Percentiles rank a stretch among this genome's conserved stretches.
phyloP scores from a whole-genome alignment of 495 filamentous ascomycete genomes.

The Mycothermus thermophilus region DNA sequence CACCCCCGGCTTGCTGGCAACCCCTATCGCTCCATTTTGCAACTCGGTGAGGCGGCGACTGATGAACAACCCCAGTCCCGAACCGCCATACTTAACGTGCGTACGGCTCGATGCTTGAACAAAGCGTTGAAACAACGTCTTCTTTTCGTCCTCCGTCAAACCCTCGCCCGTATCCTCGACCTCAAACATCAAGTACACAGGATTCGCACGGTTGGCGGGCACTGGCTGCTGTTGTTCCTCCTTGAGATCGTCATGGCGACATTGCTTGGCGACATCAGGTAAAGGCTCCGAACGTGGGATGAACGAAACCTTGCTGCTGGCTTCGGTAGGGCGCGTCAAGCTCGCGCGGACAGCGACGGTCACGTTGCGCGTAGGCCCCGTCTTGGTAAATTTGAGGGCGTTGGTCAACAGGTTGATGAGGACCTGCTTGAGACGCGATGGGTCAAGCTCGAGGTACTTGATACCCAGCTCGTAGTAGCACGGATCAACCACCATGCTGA shows the following conservation, averaged over 20 bases:
- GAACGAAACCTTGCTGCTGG: slow-evolving; percentile 21
- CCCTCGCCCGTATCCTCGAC: slow-evolving; percentile 66
- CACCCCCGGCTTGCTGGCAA: slow-evolving; percentile 47
- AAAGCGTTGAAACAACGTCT: slow-evolving; percentile 59
- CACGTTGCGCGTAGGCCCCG: slow-evolving; percentile 23
- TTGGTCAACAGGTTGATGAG: slow-evolving; percentile 59
- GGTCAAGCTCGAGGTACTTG: slow-evolving; percentile 57
- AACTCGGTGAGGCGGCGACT: slow-evolving; percentile 57
- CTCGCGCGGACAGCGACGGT: slow-evolving; percentile 21
- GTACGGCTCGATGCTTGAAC: slow-evolving; percentile 62
- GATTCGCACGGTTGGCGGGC: slow-evolving; percentile 10
- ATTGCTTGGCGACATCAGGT: no score
- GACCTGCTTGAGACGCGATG: slow-evolving; percentile 57
- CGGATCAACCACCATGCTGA: slow-evolving; percentile 45
- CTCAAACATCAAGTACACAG: slow-evolving; percentile 50
- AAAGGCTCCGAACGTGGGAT: slow-evolving; percentile 22
- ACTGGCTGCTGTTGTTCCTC: slow-evolving; percentile 9
- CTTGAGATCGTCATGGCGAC: slow-evolving; percentile 6
- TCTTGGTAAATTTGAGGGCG: slow-evolving; percentile 63
- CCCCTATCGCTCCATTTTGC: slow-evolving; percentile 64
- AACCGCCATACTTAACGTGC: slow-evolving; percentile 62
- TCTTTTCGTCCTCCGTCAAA: slow-evolving; percentile 50
- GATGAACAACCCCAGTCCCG: slow-evolving; percentile 66
- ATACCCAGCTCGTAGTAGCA: slow-evolving; percentile 41
- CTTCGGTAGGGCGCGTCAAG: slow-evolving; percentile 16